These are phyloP conservation scores for Trametes gibbosa DNA, from an alignment of 768 basidiomycete genomes.

Conservation along the genomic window DNA sequence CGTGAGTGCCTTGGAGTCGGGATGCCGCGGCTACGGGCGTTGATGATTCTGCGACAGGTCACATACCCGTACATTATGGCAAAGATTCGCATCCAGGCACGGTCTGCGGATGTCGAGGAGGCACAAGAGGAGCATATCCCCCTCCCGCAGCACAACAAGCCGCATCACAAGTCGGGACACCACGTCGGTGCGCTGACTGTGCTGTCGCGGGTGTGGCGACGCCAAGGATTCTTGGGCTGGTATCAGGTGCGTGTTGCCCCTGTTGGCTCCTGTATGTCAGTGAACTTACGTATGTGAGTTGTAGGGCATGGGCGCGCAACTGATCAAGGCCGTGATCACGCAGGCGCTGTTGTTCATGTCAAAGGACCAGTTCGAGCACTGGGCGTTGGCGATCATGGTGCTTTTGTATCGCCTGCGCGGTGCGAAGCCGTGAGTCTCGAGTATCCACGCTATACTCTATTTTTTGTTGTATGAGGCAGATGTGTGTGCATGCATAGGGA, in stretches of 20 bases:
- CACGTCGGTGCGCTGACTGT: conserved; percentile 78
- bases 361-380: conserved; percentile 95
- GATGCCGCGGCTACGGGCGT: background rate
- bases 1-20: conserved; percentile 45
- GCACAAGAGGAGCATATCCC: conserved; percentile 39
- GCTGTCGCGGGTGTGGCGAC: conserved; percentile 64
- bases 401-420: conserved; percentile 31
- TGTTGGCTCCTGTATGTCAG: background rate
- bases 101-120: conserved; percentile 57
- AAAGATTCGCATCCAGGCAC: conserved; percentile 93
- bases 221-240: conserved; percentile 88
- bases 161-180: conserved; percentile 44
- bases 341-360: conserved; percentile 96
- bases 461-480: too few relatives aligned
- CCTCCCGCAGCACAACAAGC: conserved; percentile 36
- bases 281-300: background rate
- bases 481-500: too few relatives aligned
- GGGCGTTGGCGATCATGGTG: conserved; percentile 72
- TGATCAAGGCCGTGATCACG: conserved; percentile 90
- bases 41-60: conserved; percentile 46
- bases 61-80: conserved; percentile 97
- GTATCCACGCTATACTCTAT: too few relatives aligned
- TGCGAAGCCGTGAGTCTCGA: conserved; percentile 1
- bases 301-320: conserved; percentile 95
- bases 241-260: conserved; percentile 68